phyloP scores from a whole-genome alignment of 2,329 filamentous ascomycete species.

The Claviceps quebecensis region DNA sequence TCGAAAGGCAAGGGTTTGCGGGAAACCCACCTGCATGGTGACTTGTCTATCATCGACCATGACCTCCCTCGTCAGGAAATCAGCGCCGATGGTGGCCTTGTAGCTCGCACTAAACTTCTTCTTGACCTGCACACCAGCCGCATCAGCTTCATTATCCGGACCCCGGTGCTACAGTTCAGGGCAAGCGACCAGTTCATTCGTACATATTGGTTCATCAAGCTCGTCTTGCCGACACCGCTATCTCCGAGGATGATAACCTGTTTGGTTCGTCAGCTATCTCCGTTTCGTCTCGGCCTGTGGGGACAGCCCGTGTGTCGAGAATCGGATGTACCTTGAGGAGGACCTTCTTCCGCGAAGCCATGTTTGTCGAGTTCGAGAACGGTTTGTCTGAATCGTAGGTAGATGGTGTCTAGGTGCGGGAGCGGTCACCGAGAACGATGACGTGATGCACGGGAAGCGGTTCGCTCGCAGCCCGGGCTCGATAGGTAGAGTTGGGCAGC shows the following conservation, averaged over 20 bases:
- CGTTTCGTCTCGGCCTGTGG: too few relatives aligned
- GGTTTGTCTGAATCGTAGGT: neutral
- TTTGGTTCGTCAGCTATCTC: neutral
- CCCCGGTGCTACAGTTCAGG: neutral
- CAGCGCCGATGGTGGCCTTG: slow-evolving; percentile 97
- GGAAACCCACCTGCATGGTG: slow-evolving; percentile 76
- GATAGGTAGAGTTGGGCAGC: neutral
- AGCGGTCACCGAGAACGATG: neutral
- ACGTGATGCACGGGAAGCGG: slow-evolving; percentile 4
- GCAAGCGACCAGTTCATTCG: slow-evolving; percentile 20
- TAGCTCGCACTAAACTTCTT: slow-evolving; percentile 99
- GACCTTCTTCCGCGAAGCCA: slow-evolving; percentile 81
- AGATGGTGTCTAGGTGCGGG: slow-evolving; percentile 7
- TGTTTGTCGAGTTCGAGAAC: slow-evolving; percentile 33
- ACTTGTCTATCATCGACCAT: slow-evolving; percentile 93
- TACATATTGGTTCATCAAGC: slow-evolving; percentile 99
- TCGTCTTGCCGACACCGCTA: slow-evolving; percentile 97
- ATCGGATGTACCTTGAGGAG: slow-evolving; percentile 57
- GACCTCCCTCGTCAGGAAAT: slow-evolving; percentile 97
- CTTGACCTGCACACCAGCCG: slow-evolving; percentile 58
- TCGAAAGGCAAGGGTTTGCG: too few relatives aligned
- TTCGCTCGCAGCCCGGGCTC: neutral
- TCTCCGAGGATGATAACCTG: slow-evolving; percentile 98
- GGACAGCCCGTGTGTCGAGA: slow-evolving; percentile 2
- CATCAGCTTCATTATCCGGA: slow-evolving; percentile 6